These are phyloP conservation scores for Castanopsis chinensis DNA, from an alignment of 306 rosid genomes.

Conservation along the genomic window DNA sequence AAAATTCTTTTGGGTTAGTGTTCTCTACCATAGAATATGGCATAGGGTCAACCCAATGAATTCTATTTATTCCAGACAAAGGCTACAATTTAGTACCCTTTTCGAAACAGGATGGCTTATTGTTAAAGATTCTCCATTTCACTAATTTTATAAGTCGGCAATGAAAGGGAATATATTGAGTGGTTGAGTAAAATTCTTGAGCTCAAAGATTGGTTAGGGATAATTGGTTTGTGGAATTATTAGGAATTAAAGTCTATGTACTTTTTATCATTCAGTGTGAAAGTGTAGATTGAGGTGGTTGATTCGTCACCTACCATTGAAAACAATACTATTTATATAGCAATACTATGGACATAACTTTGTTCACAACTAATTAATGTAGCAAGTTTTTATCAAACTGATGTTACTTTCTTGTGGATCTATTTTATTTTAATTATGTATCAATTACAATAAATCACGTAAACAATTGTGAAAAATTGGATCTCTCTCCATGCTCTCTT, in stretches of 20 bases:
- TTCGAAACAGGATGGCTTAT: neutral
- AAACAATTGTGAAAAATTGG: neutral
- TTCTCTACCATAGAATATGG: neutral
- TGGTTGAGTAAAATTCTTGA: constrained; percentile 37
- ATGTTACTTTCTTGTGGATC: no score
- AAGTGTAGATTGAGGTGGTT: constrained; percentile 40
- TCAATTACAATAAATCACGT: no score
- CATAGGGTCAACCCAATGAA: constrained; percentile 21
- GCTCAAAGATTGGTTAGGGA: constrained; percentile 41
- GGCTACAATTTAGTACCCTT: neutral
- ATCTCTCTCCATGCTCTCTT: constrained; percentile 10
- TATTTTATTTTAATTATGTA: no score
- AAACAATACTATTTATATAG: constrained; percentile 1
- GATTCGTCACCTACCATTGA: constrained; percentile 40
- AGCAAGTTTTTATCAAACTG: no score
- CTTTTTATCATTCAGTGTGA: constrained; percentile 11
- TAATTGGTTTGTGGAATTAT: constrained; percentile 29
- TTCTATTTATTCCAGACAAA: constrained; percentile 1
- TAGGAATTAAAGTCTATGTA: constrained; percentile 24
- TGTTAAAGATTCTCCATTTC: constrained; percentile 10
- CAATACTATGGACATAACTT: no score
- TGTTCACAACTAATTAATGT: no score
- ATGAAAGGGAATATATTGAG: constrained; percentile 24
- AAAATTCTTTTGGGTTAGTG: neutral
- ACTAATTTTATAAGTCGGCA: constrained; percentile 12